Evolutionary conservation across 140 eudicot species (phyloP).

Genomic region (Oenanthe javanica): DNA sequence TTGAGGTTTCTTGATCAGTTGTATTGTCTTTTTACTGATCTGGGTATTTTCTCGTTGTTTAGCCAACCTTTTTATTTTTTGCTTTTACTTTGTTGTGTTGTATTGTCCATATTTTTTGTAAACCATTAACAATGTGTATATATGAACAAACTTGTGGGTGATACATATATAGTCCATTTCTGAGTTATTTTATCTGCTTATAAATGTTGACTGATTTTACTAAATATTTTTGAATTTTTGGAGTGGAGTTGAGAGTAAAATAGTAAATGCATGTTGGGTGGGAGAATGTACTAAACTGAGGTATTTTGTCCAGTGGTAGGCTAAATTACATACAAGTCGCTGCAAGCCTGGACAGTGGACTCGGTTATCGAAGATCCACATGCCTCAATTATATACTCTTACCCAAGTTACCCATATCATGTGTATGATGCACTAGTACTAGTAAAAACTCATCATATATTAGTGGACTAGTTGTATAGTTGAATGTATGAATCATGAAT

Average conservation of each 20-base stretch:
- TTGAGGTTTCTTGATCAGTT: slow-evolving; percentile 1
- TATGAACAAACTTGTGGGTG: not conserved
- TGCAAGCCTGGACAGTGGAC: slow-evolving; percentile 6
- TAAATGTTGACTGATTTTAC: not conserved
- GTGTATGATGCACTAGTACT: not conserved
- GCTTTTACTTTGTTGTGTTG: not conserved
- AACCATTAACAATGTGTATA: not conserved
- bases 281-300: not conserved
- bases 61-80: not conserved
- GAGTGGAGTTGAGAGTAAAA: no score
- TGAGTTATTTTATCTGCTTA: not conserved
- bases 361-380: not conserved
- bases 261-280: slow-evolving; percentile 9
- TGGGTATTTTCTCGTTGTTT: not conserved
- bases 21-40: slow-evolving; percentile 1
- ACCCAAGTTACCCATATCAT: not conserved
- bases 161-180: not conserved
- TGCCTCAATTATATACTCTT: not conserved
- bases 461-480: no score
- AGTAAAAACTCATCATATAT: not conserved
- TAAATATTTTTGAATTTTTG: no score
- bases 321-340: slow-evolving; percentile 10
- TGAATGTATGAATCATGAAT: no score
- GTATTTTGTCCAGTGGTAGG: slow-evolving; percentile 1
- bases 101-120: not conserved